A percentile compares a stretch with the other conserved stretches of the same genome.
These are phyloP conservation scores for Neurospora discreta DNA, from an alignment of 495 filamentous ascomycete species.

Conservation along the genomic window DNA sequence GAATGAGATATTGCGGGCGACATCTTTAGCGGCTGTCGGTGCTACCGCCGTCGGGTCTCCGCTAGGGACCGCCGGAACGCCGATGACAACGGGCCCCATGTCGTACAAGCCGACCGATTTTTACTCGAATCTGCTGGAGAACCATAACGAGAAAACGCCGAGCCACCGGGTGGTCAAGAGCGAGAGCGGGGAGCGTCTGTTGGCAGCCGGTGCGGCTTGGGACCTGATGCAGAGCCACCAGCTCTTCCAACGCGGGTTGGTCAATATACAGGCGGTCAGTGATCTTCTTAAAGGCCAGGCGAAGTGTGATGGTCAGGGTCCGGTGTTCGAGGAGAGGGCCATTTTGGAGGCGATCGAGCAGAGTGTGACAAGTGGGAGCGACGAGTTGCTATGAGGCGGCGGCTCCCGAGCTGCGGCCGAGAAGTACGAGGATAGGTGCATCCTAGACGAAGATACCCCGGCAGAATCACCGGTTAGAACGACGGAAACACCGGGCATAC, in stretches of 20 bases:
- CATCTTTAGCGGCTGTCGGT: constrained; percentile 31
- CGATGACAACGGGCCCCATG: constrained; percentile 54
- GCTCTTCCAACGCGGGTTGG: constrained; percentile 65
- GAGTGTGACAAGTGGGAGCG: constrained; percentile 58
- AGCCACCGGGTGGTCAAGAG: constrained; percentile 62
- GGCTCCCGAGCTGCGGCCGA: not conserved
- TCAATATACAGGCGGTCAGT: constrained; percentile 72
- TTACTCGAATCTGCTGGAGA: constrained; percentile 41
- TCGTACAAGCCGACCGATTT: constrained; percentile 66
- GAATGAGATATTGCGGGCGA: constrained; percentile 89
- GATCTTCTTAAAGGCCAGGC: constrained; percentile 62
- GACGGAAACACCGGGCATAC: not conserved
- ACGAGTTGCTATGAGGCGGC: constrained; percentile 54
- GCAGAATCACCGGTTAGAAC: not conserved
- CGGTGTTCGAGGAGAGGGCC: constrained; percentile 72
- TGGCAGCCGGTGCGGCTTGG: constrained; percentile 79
- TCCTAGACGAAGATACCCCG: not conserved
- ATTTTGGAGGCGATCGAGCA: constrained; percentile 67
- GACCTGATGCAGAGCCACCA: constrained; percentile 80
- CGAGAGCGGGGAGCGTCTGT: constrained; percentile 59
- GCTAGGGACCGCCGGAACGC: constrained; percentile 11
- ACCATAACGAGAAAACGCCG: constrained; percentile 46
- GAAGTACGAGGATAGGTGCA: not conserved
- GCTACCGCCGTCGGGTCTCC: constrained; percentile 12
- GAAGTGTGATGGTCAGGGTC: constrained; percentile 85